These are phyloP conservation scores for Brassica nigra DNA, from an alignment of 345 rosid genomes.

Conservation along the genomic window DNA sequence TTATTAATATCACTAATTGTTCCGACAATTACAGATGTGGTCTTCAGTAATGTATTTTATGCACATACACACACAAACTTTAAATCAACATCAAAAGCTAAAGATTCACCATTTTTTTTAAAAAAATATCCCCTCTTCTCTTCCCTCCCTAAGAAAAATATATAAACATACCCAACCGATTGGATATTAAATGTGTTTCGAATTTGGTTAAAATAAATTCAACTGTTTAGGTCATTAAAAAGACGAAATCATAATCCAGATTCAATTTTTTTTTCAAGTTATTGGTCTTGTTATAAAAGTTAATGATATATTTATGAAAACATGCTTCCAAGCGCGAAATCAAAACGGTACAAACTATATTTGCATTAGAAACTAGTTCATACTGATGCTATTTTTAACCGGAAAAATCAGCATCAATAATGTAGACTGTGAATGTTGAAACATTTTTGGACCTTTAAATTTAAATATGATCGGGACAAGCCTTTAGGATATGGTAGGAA, in stretches of 20 bases:
- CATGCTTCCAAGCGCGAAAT: neutral
- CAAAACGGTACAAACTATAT: neutral
- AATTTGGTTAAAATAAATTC: neutral
- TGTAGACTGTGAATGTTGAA: constrained; percentile 26
- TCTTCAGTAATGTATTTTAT: constrained; percentile 28
- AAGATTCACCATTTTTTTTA: neutral
- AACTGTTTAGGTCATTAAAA: neutral
- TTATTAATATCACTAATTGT: constrained; percentile 30
- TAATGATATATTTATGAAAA: neutral
- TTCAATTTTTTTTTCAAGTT: neutral
- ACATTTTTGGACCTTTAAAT: constrained; percentile 34
- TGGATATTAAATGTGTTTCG: neutral
- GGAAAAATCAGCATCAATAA: constrained; percentile 19
- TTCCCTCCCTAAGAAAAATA: neutral
- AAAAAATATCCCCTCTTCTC: neutral
- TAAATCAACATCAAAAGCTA: neutral
- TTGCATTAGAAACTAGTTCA: neutral
- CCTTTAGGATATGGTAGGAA: constrained; percentile 30
- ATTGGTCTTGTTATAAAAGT: neutral
- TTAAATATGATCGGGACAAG: constrained; percentile 28
- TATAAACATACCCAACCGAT: neutral
- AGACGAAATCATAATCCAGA: neutral
- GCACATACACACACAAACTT: neutral
- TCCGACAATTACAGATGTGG: constrained; percentile 22
- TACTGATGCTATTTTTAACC: neutral